Evolutionary conservation across 176 grass and related monocot genomes (phyloP).

Genomic region (Carex littledalei): DNA sequence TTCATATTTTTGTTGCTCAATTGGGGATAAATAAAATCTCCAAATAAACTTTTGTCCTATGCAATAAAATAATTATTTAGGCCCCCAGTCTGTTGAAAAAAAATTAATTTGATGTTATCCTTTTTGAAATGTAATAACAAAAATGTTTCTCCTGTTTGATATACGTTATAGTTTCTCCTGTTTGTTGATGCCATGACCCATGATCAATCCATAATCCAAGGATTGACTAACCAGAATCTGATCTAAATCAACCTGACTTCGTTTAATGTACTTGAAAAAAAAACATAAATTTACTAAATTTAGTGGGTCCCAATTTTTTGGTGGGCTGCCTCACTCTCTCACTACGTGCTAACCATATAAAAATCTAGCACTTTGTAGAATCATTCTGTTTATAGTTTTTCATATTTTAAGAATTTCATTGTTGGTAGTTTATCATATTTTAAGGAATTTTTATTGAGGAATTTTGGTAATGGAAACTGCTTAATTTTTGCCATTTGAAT

Average conservation of each 20-base stretch:
- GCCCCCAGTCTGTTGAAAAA: background rate
- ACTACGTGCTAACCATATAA: conserved; percentile 15
- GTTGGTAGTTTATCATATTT: background rate
- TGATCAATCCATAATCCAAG: background rate
- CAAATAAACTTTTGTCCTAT: background rate
- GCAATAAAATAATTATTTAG: background rate
- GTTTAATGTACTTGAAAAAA: background rate
- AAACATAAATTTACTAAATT: background rate
- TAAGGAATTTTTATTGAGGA: background rate
- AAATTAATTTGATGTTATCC: background rate
- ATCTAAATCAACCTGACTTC: conserved; percentile 8
- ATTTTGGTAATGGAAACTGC: background rate
- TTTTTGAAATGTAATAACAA: background rate
- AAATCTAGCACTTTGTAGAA: background rate
- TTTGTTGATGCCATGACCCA: background rate
- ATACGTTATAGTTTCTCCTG: background rate
- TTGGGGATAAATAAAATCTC: background rate
- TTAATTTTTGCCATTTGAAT: background rate
- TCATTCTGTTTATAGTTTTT: background rate
- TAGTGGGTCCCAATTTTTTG: background rate
- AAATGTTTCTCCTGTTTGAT: background rate
- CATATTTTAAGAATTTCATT: background rate
- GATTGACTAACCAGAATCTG: background rate
- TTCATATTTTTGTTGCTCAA: background rate
- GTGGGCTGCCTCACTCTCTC: conserved; percentile 11